Conservation (phyloP, 2,329 filamentous ascomycete genomes). For the Aspergillus sp. region DNA sequence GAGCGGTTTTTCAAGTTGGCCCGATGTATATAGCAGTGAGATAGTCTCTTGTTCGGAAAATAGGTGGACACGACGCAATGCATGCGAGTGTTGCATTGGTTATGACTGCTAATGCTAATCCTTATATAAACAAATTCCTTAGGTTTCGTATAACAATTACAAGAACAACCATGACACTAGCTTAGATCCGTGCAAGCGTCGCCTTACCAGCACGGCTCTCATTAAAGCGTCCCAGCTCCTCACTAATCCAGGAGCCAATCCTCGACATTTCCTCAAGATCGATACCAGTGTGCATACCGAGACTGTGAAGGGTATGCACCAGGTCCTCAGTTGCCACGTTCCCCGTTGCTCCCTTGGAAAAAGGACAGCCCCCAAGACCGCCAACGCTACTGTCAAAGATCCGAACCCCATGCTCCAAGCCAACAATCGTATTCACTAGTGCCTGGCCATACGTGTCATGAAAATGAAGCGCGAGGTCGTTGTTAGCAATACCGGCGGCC, state of each 20-base stretch:
- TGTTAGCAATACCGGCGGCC: constrained; percentile 52
- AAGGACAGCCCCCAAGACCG: constrained; percentile 57
- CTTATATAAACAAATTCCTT: not conserved
- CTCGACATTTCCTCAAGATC: constrained; percentile 47
- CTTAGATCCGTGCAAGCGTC: constrained; percentile 32
- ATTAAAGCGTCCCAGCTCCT: constrained; percentile 45
- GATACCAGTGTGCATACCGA: constrained; percentile 54
- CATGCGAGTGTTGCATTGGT: too few relatives aligned
- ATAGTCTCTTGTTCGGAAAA: too few relatives aligned
- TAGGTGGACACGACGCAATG: too few relatives aligned
- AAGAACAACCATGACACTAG: constrained; percentile 6
- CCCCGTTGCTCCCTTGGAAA: constrained; percentile 56
- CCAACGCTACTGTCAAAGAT: constrained; percentile 58
- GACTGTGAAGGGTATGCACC: constrained; percentile 51
- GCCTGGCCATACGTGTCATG: constrained; percentile 61
- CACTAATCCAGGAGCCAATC: constrained; percentile 51
- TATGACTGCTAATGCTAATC: too few relatives aligned
- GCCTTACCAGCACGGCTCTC: constrained; percentile 49
- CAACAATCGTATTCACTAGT: constrained; percentile 54
- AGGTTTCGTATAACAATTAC: not conserved
- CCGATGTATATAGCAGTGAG: too few relatives aligned
- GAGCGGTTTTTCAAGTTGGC: too few relatives aligned
- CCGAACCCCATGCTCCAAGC: constrained; percentile 54
- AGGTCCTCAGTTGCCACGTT: constrained; percentile 59
- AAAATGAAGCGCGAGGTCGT: constrained; percentile 56